Base-by-base conservation (phyloP, 2,329 filamentous ascomycete genomes). In the Ophiocordyceps camponoti-floridani region DNA sequence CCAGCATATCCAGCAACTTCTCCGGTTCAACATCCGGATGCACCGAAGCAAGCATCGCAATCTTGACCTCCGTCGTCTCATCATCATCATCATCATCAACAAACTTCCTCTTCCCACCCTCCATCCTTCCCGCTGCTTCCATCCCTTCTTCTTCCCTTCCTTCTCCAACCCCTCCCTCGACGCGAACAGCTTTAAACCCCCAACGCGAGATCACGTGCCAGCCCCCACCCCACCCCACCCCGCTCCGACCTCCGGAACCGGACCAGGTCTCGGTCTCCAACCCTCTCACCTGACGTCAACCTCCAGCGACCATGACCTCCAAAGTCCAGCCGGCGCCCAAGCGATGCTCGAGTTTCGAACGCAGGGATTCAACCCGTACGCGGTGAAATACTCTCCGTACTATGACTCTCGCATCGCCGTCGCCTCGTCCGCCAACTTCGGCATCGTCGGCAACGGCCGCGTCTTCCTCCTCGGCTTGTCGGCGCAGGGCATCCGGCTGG, bases 351-450 rank as follows among this genome's bases (percentile, higher is more conserved):
- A 95, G 65, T 96, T 84, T 66, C 82, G 84, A 51, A 96, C 91
- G 19, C 75, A 85, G 59, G 91, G 91, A 56, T 96, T 78, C 73
- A 94, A 96, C 63, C 88, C 88, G 56, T 95, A 94, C 66, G 85
- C 84, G 53, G 87, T 95, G 63, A 94, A 95, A 66, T 98, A 96
- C 71, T 96, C 89, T 46, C 91, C 91, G 7, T 98, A 95, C 69
- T 94, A 93, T 68, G 91, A 96, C 67, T 91, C 84, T 52, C 80
- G 88, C 50, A 78, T 98, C 51, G 89, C 89, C 46, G 87, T 95
- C 54, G 84, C 85, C 28, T 75, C 84, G 1, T 83, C 87, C n/a
- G 79, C 89, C 50, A 96, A 98, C 69, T 98, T 91, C 65, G 91
- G 91, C 37, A 83, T 98, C 37, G 89, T 98, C 33, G 91, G 91